Evolutionary conservation across 2,329 filamentous ascomycete genomes (phyloP), one percentile per base, ranked within the genome.

Genomic region (Fusarium torreyae): DNA sequence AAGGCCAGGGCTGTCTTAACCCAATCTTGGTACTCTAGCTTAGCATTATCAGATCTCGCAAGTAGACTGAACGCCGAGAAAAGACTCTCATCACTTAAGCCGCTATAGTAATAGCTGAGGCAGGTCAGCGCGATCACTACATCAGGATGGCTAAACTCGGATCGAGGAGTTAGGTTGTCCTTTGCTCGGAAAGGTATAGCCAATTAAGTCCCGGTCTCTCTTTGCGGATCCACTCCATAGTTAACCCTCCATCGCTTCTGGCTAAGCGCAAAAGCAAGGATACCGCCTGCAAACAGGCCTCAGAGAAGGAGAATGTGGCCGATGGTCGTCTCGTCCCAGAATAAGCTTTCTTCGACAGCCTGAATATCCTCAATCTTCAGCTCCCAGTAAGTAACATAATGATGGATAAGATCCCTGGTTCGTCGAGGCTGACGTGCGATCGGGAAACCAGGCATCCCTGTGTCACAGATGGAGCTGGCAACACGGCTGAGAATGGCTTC

Each of bases 161-260:
- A 85, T 5, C 86, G 81, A 1, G 81, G 76, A 0, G 85, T 80
- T 0, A 88, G 89, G 5, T 69, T 83, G 50, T 89, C 88, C 57
- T 91, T 91, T 0, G 87, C 88, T 10, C 81, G 81, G 66, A 85
- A 92, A 0, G 88, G 89, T 0, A 92, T 87, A 0, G 86, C 85
- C 0, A 91, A 81, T 50, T 75, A 79, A 0, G 84, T 86, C 1
- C 59, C 48, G 0, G 82, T 84, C 0, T 68, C 66, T 4, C 87
- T 76, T 1, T 63, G 71, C 0, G 70, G 62, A 69, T 88, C 84
- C 0, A 87, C 79, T 0, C 91, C 90, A 61, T 89, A 93, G 55
- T 91, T 85, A 0, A 93, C 89, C 5, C 86, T 78, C 87, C 88
- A 93, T 2, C 89, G 80, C 69, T 92, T 92, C 15, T 85, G 77